phyloP scores from a whole-genome alignment of 2,329 filamentous ascomycete genomes.

The Chrysosporium keratinophilum region DNA sequence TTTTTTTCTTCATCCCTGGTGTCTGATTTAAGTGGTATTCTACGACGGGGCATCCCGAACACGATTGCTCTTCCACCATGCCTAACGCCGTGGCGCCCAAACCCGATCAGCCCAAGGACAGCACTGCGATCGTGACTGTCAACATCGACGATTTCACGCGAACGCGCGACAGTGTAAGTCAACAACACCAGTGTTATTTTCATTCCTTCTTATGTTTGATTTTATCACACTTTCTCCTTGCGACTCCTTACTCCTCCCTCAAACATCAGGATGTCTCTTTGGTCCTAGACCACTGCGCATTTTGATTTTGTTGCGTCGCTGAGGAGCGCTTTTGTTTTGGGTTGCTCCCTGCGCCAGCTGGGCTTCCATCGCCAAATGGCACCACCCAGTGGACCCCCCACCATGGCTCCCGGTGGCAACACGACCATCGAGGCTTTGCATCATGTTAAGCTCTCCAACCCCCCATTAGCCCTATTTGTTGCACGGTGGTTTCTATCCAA shows the following conservation, averaged over 20 bases:
- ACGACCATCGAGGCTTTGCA: neutral
- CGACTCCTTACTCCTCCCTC: neutral
- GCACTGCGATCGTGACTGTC: conserved; percentile 31
- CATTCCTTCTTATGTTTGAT: conserved; percentile 8
- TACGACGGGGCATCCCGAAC: neutral
- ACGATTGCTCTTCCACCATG: neutral
- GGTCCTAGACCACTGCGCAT: neutral
- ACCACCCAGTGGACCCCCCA: neutral
- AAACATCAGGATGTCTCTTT: neutral
- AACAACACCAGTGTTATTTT: neutral
- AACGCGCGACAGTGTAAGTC: conserved; percentile 73
- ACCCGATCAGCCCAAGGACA: conserved; percentile 27
- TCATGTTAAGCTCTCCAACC: neutral
- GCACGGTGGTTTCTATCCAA: neutral
- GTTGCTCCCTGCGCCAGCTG: neutral
- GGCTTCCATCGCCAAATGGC: neutral
- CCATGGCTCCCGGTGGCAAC: neutral
- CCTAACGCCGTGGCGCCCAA: conserved; percentile 18
- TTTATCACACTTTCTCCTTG: neutral
- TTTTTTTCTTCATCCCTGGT: neutral
- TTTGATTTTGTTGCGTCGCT: conserved; percentile 1
- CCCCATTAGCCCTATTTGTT: neutral
- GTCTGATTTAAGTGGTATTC: neutral
- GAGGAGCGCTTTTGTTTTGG: neutral
- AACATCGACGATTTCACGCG: conserved; percentile 66